Percentiles rank a stretch among this genome's conserved stretches.
These are phyloP conservation scores for Monosporascus ibericus DNA, from an alignment of 2,329 filamentous ascomycete genomes.

Conservation along the genomic window DNA sequence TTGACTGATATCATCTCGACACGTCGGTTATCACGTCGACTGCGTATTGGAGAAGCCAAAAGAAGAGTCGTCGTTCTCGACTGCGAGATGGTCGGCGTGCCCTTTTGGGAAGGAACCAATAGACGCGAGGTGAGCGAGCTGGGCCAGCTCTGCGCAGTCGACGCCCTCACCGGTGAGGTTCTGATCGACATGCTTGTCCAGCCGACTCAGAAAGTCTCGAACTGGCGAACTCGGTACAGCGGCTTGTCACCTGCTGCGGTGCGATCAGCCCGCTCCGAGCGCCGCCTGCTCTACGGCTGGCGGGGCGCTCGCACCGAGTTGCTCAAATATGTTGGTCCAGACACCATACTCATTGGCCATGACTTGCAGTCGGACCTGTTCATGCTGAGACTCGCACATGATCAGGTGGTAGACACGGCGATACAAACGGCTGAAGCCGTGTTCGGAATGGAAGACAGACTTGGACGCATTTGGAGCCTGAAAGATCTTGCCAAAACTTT, in stretches of 20 bases:
- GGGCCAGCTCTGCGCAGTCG: constrained; percentile 25
- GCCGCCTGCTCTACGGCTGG: constrained; percentile 33
- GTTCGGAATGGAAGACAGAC: constrained; percentile 9
- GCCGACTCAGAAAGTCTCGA: constrained; percentile 25
- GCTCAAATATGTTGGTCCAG: constrained; percentile 32
- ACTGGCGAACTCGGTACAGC: constrained; percentile 30
- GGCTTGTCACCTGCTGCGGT: constrained; percentile 32
- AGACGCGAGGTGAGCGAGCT: constrained; percentile 11
- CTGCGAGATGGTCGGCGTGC: constrained; percentile 41
- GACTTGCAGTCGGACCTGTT: constrained; percentile 37
- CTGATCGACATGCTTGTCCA: constrained; percentile 37
- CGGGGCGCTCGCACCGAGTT: constrained; percentile 34
- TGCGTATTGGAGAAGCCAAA: neutral
- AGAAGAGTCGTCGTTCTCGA: constrained; percentile 35
- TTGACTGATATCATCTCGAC: neutral
- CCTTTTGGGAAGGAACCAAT: neutral
- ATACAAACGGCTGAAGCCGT: constrained; percentile 33
- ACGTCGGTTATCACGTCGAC: too few species aligned
- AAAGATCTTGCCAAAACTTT: constrained; percentile 29
- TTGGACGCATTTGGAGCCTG: constrained; percentile 26
- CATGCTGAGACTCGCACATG: constrained; percentile 36
- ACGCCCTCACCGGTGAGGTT: constrained; percentile 40
- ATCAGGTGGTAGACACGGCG: constrained; percentile 36
- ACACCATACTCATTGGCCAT: constrained; percentile 45
- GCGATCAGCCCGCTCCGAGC: constrained; percentile 20